phyloP scores from a whole-genome alignment of 495 filamentous ascomycete species.

The Aspergillus coremiiformis region DNA sequence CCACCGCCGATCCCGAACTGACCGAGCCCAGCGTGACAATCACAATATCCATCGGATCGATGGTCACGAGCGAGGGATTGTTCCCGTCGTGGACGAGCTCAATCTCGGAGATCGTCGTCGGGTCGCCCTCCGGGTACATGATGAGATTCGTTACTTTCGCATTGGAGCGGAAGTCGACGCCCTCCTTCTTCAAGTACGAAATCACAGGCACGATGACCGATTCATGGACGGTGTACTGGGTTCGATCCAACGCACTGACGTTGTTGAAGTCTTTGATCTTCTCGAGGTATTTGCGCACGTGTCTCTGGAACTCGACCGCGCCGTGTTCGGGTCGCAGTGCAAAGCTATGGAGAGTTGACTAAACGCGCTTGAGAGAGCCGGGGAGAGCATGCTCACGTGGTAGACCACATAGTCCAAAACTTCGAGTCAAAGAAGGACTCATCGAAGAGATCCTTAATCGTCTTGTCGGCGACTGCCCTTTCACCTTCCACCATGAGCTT shows the following conservation, averaged over 20 bases:
- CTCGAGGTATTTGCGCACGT: conserved; percentile 16
- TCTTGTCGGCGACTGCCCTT: conserved; percentile 16
- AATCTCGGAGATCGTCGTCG: conserved; percentile 11
- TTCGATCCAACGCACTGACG: conserved; percentile 15
- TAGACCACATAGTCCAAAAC: conserved; percentile 35
- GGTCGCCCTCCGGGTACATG: conserved; percentile 6
- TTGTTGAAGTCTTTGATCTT: conserved; percentile 21
- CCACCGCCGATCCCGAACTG: conserved; percentile 13
- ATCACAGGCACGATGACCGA: conserved; percentile 31
- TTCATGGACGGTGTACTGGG: conserved; percentile 29
- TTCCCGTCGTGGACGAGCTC: conserved; percentile 2
- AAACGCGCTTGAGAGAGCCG: background rate
- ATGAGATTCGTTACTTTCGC: conserved; percentile 14
- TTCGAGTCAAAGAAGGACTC: conserved; percentile 28
- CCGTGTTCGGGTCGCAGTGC: conserved; percentile 34
- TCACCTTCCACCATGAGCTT: conserved; percentile 23
- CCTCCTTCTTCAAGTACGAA: conserved; percentile 26
- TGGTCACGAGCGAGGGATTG: conserved; percentile 7
- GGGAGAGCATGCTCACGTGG: conserved; percentile 16
- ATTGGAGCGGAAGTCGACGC: conserved; percentile 35
- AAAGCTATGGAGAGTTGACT: conserved; percentile 9
- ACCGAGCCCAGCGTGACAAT: conserved; percentile 20
- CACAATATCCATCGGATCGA: conserved; percentile 17
- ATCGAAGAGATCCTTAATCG: conserved; percentile 29
- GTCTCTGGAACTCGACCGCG: conserved; percentile 25